Evolutionary conservation across 495 filamentous ascomycete genomes (phyloP), one percentile per base, ranked within the genome.

Genomic region (Lophiotrema nucula): DNA sequence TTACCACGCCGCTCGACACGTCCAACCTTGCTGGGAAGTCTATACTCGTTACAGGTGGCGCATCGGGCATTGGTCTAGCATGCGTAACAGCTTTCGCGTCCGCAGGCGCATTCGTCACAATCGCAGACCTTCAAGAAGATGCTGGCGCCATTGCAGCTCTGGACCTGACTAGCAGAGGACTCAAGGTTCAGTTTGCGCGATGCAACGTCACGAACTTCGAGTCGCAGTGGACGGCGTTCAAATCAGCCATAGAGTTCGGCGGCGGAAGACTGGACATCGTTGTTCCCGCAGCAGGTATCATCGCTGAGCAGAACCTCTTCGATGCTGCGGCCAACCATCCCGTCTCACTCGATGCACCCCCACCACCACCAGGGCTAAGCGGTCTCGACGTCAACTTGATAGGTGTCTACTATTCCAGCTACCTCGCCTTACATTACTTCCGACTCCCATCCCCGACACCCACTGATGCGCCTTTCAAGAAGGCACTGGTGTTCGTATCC

Each of bases 391-490:
- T 67, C 11, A 67, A 67, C 42, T 28, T 67, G 4, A 45, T 42
- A 6, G 64, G 64, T 4, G 59, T 59, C 1, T 63, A 63, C 39
- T 47, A 59, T 23, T 54, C 37, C 10, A 50, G 42, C 18, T 62
- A 62, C 42, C 58, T 66, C 8, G 62, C 62, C 2, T 13, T 66
- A 24, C 59, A 66, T 50, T 66, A 62, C 47, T 66, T 66, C 42
- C 52, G 48, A 4, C 52, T 62, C 16, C 57, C 56, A 16, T 12
- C 50, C 25, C 33, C 22, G 26, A 4, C 10, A 33, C 11, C 21
- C 1, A 23, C 10, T 12, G 39, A 10, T 43, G 15, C 39, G 8
- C 35, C 57, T 11, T 61, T 62, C 47, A 57, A 54, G 53, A 66
- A 66, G 38, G 47, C 62, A 4, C 25, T 66, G 11, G 39, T 66